phyloP scores from a whole-genome alignment of 768 basidiomycete genomes.

The Leccinum broughii region DNA sequence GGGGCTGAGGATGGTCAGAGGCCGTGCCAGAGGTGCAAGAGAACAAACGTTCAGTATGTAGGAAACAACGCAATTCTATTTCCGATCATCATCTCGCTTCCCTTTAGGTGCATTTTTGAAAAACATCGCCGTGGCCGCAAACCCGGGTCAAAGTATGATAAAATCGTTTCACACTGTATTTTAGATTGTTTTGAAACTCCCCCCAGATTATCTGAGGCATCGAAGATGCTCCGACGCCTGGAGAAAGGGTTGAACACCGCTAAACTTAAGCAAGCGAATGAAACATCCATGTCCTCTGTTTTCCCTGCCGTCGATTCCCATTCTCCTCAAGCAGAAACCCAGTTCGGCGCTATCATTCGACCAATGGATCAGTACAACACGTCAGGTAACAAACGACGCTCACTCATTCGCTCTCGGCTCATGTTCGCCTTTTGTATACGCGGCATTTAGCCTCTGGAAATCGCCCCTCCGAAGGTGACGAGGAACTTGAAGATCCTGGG shows the following conservation, averaged over 20 bases:
- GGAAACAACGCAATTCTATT: slow-evolving; percentile 4
- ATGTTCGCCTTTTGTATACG: slow-evolving; percentile 4
- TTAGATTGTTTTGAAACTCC: slow-evolving; percentile 7
- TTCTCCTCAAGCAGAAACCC: slow-evolving; percentile 26
- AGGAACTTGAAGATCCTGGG: slow-evolving; percentile 53
- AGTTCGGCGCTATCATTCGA: slow-evolving; percentile 32
- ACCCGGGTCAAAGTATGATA: slow-evolving; percentile 80
- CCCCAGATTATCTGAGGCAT: slow-evolving; percentile 78
- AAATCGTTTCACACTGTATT: slow-evolving; percentile 8
- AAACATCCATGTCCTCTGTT: slow-evolving; percentile 35
- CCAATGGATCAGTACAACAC: slow-evolving; percentile 32
- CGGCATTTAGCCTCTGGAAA: slow-evolving; percentile 23
- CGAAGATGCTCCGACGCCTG: slow-evolving; percentile 83
- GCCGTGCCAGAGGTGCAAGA: slow-evolving; percentile 81
- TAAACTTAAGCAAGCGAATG: slow-evolving; percentile 63
- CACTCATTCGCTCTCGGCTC: slow-evolving; percentile 1
- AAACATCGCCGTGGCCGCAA: slow-evolving; percentile 88
- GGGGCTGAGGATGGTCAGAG: slow-evolving; percentile 83
- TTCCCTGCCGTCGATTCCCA: slow-evolving; percentile 34
- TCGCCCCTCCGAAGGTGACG: slow-evolving; percentile 44
- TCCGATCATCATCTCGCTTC: slow-evolving; percentile 12
- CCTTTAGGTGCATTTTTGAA: slow-evolving; percentile 74
- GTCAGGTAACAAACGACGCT: slow-evolving; percentile 23
- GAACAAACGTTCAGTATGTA: slow-evolving; percentile 72
- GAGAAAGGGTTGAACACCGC: slow-evolving; percentile 81